Percentiles rank a stretch among this genome's conserved stretches.
These are phyloP conservation scores for Aspergillus nanangensis DNA, from an alignment of 495 filamentous ascomycete species.

Conservation along the genomic window DNA sequence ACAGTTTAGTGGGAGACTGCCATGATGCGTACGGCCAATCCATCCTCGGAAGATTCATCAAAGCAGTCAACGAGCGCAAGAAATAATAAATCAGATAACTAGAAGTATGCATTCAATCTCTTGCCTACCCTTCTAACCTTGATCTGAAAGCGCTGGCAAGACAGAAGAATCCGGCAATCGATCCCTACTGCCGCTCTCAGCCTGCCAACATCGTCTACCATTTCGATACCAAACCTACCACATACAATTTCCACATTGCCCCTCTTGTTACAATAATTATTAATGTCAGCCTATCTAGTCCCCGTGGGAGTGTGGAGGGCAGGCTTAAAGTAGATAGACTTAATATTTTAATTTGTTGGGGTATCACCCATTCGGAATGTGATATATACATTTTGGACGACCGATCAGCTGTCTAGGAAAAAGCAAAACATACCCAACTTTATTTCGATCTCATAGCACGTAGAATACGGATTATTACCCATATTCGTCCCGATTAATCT, in stretches of 20 bases:
- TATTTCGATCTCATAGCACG: no score
- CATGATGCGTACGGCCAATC: not conserved
- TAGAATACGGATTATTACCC: no score
- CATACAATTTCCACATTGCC: not conserved
- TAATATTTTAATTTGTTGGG: no score
- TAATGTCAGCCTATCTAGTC: no score
- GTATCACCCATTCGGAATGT: no score
- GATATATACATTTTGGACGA: no score
- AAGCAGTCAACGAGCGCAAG: not conserved
- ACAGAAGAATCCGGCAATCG: not conserved
- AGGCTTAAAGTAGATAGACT: no score
- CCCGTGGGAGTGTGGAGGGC: no score
- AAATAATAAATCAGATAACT: not conserved
- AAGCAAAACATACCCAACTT: no score
- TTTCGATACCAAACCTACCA: not conserved
- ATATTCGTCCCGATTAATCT: no score
- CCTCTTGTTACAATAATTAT: no score
- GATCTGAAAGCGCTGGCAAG: not conserved
- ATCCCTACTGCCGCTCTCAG: not conserved
- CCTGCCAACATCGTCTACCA: not conserved
- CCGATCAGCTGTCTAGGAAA: no score
- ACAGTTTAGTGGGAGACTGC: not conserved
- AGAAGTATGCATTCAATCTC: not conserved
- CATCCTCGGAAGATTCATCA: not conserved
- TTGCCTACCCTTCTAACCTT: not conserved